Base-by-base conservation (phyloP, 176 grass and related monocot genomes). In the Hordeum marinum region DNA sequence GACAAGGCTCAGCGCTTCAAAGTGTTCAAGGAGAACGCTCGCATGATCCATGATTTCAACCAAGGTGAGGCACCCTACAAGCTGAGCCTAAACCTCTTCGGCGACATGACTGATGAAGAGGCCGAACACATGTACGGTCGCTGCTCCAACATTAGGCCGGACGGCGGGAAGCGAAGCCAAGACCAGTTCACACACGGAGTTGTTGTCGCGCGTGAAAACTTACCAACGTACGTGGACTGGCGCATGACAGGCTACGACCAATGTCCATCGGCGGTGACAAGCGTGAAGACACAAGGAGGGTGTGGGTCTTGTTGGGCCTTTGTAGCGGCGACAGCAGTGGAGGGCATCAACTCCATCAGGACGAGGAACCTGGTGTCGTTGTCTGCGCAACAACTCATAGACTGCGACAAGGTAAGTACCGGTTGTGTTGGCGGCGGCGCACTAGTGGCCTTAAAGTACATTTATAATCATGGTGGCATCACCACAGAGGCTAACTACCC, bases 261-360 rank as follows among this genome's bases (percentile, higher is more conserved):
- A 52, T 15, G 15, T 6, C 48, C 48, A 14, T 52, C 48, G 0
- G 13, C 27, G 13, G 17, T 94, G 3, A 94, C 84, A 9, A 15
- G 20, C 17, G 77, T 61, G 4, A 83, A 85, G 84, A 18, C 72
- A 72, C 87, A 91, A 52, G 88, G 82, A 4, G 17, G n/a, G 1
- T 91, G 89, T 45, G 84, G 87, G 69, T 64, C 62, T 34, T 89
- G 91, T n/a, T 90, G 91, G 87, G 87, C 91, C 0, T 92, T 92
- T 76, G 61, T 84, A 1, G 45, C 62, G 10, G 10, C 25, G 0
- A 76, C 59, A 2, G 52, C 84, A 0, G 63, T 90, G 48, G 87
- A 90, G 32, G 69, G 91, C 31, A 72, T 90, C 64, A 58, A 90
- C 59, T 48, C 82, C 4, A 92, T 92, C 80, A 25, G 32, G 43